Evolutionary conservation across 1,284 basidiomycete species (phyloP), one percentile per base, ranked within the genome.

Genomic region (Malassezia furfur): DNA sequence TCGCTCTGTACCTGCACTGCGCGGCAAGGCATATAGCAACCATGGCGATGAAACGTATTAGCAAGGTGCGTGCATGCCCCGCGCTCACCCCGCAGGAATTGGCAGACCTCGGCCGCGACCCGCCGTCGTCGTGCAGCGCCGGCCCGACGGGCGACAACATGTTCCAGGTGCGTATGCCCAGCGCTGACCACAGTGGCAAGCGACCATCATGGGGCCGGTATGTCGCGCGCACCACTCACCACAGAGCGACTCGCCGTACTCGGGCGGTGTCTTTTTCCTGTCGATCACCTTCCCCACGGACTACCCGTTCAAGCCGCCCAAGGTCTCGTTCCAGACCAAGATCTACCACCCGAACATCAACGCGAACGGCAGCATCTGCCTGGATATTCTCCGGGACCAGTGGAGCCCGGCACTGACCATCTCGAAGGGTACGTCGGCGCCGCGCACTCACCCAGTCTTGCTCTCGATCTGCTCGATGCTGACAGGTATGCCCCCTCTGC

Each of bases 321-420:
- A 96, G 83, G 90, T 98, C 78, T 87, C 86, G 79, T 98, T 99
- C 80, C 91, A 88, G 69, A 98, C 93, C 75, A 96, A 82, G 85
- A 94, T 98, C 80, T 98, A 99, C 80, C 90, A 93, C 78, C 88
- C 88, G 47, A 93, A 93, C 81, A 91, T 94, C 87, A 94, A 94
- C 77, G 86, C 87, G 64, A 91, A 94, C 72, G 94, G 94, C 47
- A 91, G 89, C 67, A 98, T 99, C 78, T 99, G 94, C 78, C 81
- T 99, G 68, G 94, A 96, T 78, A 96, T 96, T 75, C 80, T 96
- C 76, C 83, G 89, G 79, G 91, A 96, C 78, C 91, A 75, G 52
- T 75, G 68, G 70, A 65, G 65, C 61, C 94, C 94, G 48, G 94
- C 94, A 45, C 80, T 98, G 79, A 96, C 94, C 57, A 96, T 98